Conservation (phyloP, 352 stramenopile genomes). For the Globisporangium okanoganense region DNA sequence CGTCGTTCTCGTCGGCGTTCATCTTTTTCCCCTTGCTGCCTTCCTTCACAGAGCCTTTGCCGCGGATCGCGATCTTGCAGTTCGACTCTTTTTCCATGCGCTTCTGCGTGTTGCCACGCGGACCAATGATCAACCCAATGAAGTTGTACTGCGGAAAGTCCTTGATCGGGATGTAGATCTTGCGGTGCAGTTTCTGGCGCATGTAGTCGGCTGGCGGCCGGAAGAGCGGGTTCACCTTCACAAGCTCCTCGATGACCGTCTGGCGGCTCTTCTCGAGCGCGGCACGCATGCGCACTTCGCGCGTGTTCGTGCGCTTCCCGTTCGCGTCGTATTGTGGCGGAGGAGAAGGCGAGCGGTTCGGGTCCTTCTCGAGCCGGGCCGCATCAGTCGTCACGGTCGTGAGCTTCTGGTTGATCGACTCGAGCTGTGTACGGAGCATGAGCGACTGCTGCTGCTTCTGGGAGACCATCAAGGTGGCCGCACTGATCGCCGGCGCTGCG, state of each 20-base stretch:
- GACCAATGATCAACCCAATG: constrained; percentile 99
- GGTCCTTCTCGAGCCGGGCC: constrained; percentile 77
- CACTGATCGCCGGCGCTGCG: constrained; percentile 32
- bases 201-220: constrained; percentile 85
- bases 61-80: constrained; percentile 98
- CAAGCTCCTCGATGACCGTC: constrained; percentile 94
- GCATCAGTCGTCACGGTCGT: constrained; percentile 81
- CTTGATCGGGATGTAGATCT: constrained; percentile 97
- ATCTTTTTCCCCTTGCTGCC: constrained; percentile 92
- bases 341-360: constrained; percentile 89
- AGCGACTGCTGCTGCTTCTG: constrained; percentile 76
- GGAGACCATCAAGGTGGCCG: constrained; percentile 34
- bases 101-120: constrained; percentile 98
- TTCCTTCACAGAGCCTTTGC: constrained; percentile 96
- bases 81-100: constrained; percentile 98
- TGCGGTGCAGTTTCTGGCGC: constrained; percentile 91
- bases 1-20: constrained; percentile 94
- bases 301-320: constrained; percentile 96
- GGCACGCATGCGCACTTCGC: constrained; percentile 93
- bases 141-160: constrained; percentile 99
- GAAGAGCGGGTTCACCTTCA: constrained; percentile 93
- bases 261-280: constrained; percentile 88
- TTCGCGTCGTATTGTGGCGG: constrained; percentile 95
- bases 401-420: constrained; percentile 69
- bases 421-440: constrained; percentile 64